Conservation (phyloP, 2,329 filamentous ascomycete species). For the Aspergillus proliferans region DNA sequence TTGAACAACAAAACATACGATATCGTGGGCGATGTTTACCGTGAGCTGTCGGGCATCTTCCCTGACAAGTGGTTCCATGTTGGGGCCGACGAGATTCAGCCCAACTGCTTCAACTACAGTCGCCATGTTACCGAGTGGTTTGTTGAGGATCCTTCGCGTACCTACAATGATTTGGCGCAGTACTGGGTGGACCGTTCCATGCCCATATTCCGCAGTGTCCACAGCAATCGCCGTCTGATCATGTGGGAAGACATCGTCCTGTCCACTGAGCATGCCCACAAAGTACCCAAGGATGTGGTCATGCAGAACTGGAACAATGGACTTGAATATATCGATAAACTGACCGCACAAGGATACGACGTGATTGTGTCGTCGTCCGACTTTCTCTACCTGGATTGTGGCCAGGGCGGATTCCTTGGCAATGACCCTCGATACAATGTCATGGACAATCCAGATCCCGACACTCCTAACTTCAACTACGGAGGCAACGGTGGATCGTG, state of each 20-base stretch:
- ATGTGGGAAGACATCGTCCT: constrained; percentile 54
- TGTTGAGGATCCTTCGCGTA: constrained; percentile 43
- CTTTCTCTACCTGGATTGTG: constrained; percentile 54
- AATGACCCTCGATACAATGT: constrained; percentile 55
- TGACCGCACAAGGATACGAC: constrained; percentile 47
- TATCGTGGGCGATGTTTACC: constrained; percentile 49
- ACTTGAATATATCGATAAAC: constrained; percentile 46
- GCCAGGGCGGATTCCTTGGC: constrained; percentile 48
- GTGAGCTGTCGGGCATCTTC: constrained; percentile 47
- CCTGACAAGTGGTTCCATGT: constrained; percentile 51
- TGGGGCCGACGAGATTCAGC: constrained; percentile 51
- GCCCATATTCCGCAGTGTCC: constrained; percentile 44
- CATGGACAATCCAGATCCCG: constrained; percentile 45
- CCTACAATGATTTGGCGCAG: constrained; percentile 48
- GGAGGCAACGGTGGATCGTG: constrained; percentile 50
- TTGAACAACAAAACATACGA: constrained; percentile 52
- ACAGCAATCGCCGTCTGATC: constrained; percentile 45
- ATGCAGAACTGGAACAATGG: constrained; percentile 54
- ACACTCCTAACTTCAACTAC: constrained; percentile 49
- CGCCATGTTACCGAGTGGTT: constrained; percentile 46
- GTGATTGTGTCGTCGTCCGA: constrained; percentile 52
- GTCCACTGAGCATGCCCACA: constrained; percentile 38
- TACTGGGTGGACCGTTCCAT: constrained; percentile 50
- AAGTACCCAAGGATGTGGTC: constrained; percentile 47
- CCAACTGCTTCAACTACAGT: constrained; percentile 55